phyloP scores from a whole-genome alignment of 345 rosid genomes.

The Murraya paniculata region DNA sequence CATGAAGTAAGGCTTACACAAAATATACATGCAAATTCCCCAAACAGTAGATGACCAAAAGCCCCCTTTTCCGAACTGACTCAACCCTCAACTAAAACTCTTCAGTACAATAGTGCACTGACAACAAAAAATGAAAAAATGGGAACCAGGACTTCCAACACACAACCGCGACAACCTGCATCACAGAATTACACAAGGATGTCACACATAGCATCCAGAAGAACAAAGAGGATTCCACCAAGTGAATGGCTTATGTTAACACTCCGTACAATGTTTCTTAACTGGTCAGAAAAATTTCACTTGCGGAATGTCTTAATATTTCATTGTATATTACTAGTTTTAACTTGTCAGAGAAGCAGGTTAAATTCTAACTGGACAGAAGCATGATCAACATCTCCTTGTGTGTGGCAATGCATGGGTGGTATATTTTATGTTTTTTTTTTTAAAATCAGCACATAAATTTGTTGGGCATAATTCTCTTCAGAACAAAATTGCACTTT shows the following conservation, averaged over 20 bases:
- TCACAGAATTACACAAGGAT: not conserved
- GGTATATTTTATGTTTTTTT: too few relatives aligned
- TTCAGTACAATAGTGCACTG: conserved; percentile 45
- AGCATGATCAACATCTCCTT: not conserved
- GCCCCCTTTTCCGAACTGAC: conserved; percentile 21
- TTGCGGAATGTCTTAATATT: not conserved
- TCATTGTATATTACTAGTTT: not conserved
- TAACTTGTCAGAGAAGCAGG: not conserved
- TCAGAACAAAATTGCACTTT: too few relatives aligned
- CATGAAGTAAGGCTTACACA: conserved; percentile 31
- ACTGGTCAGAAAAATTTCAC: not conserved
- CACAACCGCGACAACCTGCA: conserved; percentile 60
- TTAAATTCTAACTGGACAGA: not conserved
- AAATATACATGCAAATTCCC: conserved; percentile 36
- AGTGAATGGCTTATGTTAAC: not conserved
- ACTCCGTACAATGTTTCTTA: not conserved
- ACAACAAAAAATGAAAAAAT: conserved; percentile 67
- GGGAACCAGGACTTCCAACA: conserved; percentile 41
- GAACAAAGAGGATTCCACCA: not conserved
- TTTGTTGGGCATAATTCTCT: too few relatives aligned
- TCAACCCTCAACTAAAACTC: conserved; percentile 25
- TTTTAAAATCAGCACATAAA: too few relatives aligned
- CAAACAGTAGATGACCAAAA: conserved; percentile 25
- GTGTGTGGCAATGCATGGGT: not conserved
- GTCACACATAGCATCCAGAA: not conserved